Evolutionary conservation across 176 grass and related monocot species (phyloP).

Genomic region (Alloteropsis semialata): DNA sequence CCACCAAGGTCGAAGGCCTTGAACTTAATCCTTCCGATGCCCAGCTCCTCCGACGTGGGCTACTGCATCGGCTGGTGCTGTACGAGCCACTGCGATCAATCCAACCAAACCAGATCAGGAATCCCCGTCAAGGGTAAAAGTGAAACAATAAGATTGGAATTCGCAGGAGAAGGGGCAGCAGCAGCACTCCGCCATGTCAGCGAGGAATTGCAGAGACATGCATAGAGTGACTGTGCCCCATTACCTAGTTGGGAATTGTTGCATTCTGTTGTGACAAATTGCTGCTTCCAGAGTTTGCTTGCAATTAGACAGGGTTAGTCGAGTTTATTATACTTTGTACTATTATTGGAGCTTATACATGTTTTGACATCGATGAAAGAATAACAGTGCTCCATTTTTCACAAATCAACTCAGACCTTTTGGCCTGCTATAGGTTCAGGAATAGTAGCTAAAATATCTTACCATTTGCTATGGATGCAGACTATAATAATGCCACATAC

Average conservation of each 20-base stretch:
- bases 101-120: conserved; percentile 25
- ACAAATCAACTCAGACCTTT: neutral
- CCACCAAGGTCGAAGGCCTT: conserved; percentile 67
- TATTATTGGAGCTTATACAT: conserved; percentile 11
- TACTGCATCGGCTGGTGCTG: conserved; percentile 75
- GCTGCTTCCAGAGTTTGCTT: conserved; percentile 3
- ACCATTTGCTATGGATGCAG: neutral
- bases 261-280: conserved; percentile 23
- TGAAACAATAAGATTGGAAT: neutral
- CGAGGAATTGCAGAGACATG: conserved; percentile 53
- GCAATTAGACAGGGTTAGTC: conserved; percentile 22
- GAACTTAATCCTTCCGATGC: conserved; percentile 70
- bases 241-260: neutral
- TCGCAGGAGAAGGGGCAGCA: neutral
- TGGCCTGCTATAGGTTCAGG: neutral
- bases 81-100: conserved; percentile 43
- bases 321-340: conserved; percentile 35
- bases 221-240: conserved; percentile 28
- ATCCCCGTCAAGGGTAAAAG: neutral
- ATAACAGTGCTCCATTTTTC: conserved; percentile 5
- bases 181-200: conserved; percentile 44
- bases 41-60: conserved; percentile 63
- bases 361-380: conserved; percentile 18
- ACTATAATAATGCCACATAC: neutral
- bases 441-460: neutral